These are phyloP conservation scores for Alternaria sp. DNA, from an alignment of 2,329 filamentous ascomycete species.

Conservation along the genomic window DNA sequence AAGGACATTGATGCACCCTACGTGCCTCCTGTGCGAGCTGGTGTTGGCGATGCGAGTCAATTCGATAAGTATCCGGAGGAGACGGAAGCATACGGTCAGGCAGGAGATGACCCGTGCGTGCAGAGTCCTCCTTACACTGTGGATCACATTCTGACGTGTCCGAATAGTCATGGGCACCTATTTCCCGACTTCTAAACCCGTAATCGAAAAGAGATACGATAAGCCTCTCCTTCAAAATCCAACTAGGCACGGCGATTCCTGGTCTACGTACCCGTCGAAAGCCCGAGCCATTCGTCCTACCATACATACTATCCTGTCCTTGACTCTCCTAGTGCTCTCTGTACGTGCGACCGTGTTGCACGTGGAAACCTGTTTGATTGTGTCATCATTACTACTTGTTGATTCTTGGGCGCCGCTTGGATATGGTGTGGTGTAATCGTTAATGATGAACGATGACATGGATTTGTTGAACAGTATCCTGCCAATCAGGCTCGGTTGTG, in stretches of 20 bases:
- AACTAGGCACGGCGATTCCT: conserved; percentile 18
- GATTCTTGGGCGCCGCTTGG: neutral
- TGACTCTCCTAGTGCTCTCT: conserved; percentile 5
- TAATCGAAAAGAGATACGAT: conserved; percentile 12
- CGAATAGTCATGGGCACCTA: conserved; percentile 46
- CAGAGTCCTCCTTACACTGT: conserved; percentile 34
- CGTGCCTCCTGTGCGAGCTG: conserved; percentile 92
- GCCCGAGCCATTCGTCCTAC: conserved; percentile 12
- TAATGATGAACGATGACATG: neutral
- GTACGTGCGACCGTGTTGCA: neutral
- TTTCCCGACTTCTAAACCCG: conserved; percentile 45
- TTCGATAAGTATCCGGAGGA: conserved; percentile 99
- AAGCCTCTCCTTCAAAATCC: conserved; percentile 11
- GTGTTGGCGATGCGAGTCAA: conserved; percentile 93
- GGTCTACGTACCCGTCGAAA: conserved; percentile 15
- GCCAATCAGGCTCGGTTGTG: neutral
- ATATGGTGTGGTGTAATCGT: conserved; percentile 3
- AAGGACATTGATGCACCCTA: conserved; percentile 99
- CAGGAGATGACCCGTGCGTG: conserved; percentile 86
- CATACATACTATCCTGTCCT: conserved; percentile 5
- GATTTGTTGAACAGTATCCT: neutral
- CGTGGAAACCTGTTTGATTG: neutral
- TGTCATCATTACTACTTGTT: conserved; percentile 6
- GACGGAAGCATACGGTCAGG: conserved; percentile 85
- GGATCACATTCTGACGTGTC: conserved; percentile 43